Conservation (phyloP, 2,329 filamentous ascomycete species). For the Phyllosticta citribraziliensis region DNA sequence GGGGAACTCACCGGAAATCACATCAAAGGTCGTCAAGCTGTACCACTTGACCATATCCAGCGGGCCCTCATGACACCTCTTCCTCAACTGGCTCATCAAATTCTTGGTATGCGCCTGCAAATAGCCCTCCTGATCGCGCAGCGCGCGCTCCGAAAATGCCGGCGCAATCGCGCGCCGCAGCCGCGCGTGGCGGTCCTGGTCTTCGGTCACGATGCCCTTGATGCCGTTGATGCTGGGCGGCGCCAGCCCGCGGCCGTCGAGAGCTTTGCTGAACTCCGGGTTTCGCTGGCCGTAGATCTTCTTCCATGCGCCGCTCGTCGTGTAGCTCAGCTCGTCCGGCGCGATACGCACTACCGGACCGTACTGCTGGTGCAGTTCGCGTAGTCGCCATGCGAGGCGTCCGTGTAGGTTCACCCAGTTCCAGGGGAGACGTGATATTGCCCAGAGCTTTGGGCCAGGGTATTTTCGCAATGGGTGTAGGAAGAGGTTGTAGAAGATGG, state of each 20-base stretch:
- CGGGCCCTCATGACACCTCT: neutral
- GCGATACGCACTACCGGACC: slow-evolving; percentile 33
- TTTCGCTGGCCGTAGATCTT: slow-evolving; percentile 28
- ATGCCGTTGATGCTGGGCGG: neutral
- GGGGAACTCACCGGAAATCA: slow-evolving; percentile 7
- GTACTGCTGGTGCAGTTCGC: slow-evolving; percentile 27
- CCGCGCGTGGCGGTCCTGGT: slow-evolving; percentile 23
- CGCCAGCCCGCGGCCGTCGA: neutral
- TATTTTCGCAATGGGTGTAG: slow-evolving; percentile 35
- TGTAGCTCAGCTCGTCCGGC: slow-evolving; percentile 31
- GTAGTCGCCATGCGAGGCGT: neutral
- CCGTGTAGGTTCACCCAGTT: neutral
- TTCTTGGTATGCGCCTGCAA: slow-evolving; percentile 14
- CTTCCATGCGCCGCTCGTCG: slow-evolving; percentile 28
- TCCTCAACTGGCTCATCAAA: slow-evolving; percentile 15
- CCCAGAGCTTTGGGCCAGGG: slow-evolving; percentile 31
- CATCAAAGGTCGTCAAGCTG: neutral
- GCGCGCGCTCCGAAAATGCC: slow-evolving; percentile 27
- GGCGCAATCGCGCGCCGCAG: slow-evolving; percentile 30
- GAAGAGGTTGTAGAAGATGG: slow-evolving; percentile 28
- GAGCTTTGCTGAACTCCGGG: neutral
- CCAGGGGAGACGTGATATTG: slow-evolving; percentile 21
- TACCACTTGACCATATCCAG: neutral
- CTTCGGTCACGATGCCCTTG: neutral
- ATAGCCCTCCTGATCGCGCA: slow-evolving; percentile 14